Conservation (phyloP, 768 basidiomycete species). For the Amanita rubescens region DNA sequence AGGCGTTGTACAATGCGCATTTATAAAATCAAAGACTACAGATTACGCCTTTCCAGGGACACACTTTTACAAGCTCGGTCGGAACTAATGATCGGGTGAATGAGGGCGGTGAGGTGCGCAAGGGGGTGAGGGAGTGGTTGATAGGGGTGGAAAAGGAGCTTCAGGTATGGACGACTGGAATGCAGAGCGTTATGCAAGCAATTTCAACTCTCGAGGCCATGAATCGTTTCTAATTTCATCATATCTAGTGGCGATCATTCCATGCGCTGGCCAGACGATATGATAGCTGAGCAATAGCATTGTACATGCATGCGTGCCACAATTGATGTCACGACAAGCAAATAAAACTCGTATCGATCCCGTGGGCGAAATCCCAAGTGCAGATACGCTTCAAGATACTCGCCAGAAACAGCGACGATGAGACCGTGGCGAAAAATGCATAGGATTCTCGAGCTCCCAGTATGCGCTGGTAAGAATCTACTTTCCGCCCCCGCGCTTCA, state of each 20-base stretch:
- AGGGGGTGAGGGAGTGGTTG: conserved; percentile 48
- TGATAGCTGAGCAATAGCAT: no score
- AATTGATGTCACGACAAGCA: conserved; percentile 16
- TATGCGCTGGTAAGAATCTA: no score
- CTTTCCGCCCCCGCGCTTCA: no score
- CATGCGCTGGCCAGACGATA: background rate
- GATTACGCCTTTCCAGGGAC: conserved; percentile 58
- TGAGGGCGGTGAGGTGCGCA: conserved; percentile 67
- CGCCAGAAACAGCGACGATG: background rate
- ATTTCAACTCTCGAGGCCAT: no score
- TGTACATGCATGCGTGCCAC: no score
- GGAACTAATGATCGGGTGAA: conserved; percentile 58
- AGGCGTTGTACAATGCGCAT: background rate
- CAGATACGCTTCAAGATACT: conserved; percentile 49
- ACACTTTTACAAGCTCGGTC: conserved; percentile 53
- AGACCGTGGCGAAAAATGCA: conserved; percentile 13
- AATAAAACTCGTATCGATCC: conserved; percentile 57
- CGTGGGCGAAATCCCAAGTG: conserved; percentile 77
- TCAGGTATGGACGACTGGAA: conserved; percentile 57
- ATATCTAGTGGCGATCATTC: no score
- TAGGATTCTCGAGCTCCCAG: no score
- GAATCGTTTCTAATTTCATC: no score
- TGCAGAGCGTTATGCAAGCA: no score
- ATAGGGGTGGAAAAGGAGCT: conserved; percentile 68
- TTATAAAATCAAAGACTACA: conserved; percentile 21